These are phyloP conservation scores for Aureoboletus auriporus DNA, from an alignment of 768 basidiomycete species.

Conservation along the genomic window DNA sequence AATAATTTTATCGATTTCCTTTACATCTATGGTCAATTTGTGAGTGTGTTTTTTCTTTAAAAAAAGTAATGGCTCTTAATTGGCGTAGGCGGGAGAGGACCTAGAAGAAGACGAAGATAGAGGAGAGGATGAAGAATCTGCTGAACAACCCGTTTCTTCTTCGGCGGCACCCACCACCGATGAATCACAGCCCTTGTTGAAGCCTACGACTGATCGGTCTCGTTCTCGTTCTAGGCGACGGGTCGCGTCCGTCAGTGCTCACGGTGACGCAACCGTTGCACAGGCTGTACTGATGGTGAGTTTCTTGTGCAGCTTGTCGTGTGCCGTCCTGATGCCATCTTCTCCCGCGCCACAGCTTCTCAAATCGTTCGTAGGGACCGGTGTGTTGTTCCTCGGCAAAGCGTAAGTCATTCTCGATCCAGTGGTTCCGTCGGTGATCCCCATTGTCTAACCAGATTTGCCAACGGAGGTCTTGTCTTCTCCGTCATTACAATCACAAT, in stretches of 20 bases:
- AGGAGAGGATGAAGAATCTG: slow-evolving; percentile 51
- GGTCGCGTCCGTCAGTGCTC: slow-evolving; percentile 51
- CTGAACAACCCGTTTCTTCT: slow-evolving; percentile 21
- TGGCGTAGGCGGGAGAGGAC: slow-evolving; percentile 79
- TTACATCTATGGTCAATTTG: slow-evolving; percentile 94
- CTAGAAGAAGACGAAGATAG: slow-evolving; percentile 82
- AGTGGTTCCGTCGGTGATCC: not conserved
- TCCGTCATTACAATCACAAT: slow-evolving; percentile 70
- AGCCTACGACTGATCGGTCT: slow-evolving; percentile 29
- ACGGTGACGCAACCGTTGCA: slow-evolving; percentile 84
- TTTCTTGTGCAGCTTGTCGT: not conserved
- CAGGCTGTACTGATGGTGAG: slow-evolving; percentile 92
- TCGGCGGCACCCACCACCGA: slow-evolving; percentile 11
- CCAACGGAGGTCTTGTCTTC: slow-evolving; percentile 93
- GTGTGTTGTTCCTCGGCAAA: slow-evolving; percentile 92
- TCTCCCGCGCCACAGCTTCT: slow-evolving; percentile 52
- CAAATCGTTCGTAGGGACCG: slow-evolving; percentile 94
- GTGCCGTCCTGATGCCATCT: slow-evolving; percentile 2
- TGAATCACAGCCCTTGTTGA: slow-evolving; percentile 60
- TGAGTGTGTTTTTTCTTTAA: slow-evolving; percentile 38
- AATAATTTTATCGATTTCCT: slow-evolving; percentile 95
- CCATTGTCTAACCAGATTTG: slow-evolving; percentile 55
- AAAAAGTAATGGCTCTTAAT: not conserved
- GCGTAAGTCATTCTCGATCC: slow-evolving; percentile 45
- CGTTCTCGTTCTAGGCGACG: slow-evolving; percentile 55